Base-by-base conservation (phyloP, 1,284 basidiomycete species). In the Boletus smithii region DNA sequence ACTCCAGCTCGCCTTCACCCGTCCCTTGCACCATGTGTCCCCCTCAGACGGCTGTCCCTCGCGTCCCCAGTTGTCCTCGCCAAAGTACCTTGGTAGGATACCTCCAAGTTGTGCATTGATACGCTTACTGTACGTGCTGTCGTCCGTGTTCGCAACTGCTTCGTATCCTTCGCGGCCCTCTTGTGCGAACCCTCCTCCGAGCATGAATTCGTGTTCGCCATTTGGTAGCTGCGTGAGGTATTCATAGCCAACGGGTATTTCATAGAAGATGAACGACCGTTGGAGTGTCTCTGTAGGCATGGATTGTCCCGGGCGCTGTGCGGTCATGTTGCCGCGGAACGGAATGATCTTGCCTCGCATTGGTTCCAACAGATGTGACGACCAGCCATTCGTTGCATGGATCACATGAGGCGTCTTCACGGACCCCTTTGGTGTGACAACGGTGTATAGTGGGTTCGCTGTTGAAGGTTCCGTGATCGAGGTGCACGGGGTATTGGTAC, bases 311-410 rank as follows among this genome's bases (percentile, higher is more conserved):
- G 80, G 76, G 23, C 72, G 69, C 43, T 80, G 73, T 1, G 76
- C 69, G 22, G 76, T 68, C 69, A 79, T 76, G 49, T 70, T 71
- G 2, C 73, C 78, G 2, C 79, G 72, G 3, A 73, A 66, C 2
- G 79, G 77, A 17, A 75, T 61, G 51, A 81, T 68, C 50, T 73
- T 76, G 36, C 63, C 62, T 27, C 73, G 72, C 53, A 75, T 58
- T 1, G 68, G 64, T 16, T 60, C 53, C 46, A 80, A 58, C 27
- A 84, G 69, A 48, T 81, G 74, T 0, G 77, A 75, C 8, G 69
- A 69, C 69, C 81, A 83, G 33, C 69, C 80, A 52, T 83, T 83
- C 14, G 81, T 83, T 1, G 80, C 80, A 55, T 83, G 81, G 16
- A 83, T 63, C 31, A 84, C 63, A 55, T 76, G 75, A 7, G 62